Conservation (phyloP, 257 asterid species). For the Nicotiana tabacum region DNA sequence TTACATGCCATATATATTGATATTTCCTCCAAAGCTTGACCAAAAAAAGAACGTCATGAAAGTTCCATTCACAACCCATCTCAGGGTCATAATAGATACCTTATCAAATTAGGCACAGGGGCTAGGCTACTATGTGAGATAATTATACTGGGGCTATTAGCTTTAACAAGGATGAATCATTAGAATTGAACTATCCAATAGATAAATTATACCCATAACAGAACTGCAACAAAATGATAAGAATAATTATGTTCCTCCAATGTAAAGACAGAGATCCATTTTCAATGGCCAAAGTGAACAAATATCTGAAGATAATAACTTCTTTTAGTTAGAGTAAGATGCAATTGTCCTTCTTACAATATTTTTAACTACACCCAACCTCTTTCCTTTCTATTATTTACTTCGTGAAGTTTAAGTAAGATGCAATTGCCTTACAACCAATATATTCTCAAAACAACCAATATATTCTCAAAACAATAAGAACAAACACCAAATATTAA, state of each 20-base stretch:
- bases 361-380: no score
- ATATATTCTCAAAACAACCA: no score
- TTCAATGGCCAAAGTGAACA: no score
- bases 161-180: neutral
- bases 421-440: no score
- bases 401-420: no score
- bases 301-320: no score
- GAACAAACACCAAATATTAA: no score
- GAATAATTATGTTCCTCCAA: neutral
- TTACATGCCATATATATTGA: conserved; percentile 70
- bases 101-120: neutral
- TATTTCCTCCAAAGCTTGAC: conserved; percentile 94
- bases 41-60: conserved; percentile 79
- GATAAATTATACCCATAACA: neutral
- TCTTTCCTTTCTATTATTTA: no score
- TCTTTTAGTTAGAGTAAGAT: no score
- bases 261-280: no score
- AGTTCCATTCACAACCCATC: conserved; percentile 62
- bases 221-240: neutral
- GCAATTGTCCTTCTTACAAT: no score
- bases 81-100: conserved; percentile 45
- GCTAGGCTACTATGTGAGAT: neutral
- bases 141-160: neutral
- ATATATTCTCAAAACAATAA: no score
- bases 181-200: conserved; percentile 42